These are phyloP conservation scores for Trichoderma arundinaceum DNA, from an alignment of 2,329 filamentous ascomycete genomes.

Conservation along the genomic window DNA sequence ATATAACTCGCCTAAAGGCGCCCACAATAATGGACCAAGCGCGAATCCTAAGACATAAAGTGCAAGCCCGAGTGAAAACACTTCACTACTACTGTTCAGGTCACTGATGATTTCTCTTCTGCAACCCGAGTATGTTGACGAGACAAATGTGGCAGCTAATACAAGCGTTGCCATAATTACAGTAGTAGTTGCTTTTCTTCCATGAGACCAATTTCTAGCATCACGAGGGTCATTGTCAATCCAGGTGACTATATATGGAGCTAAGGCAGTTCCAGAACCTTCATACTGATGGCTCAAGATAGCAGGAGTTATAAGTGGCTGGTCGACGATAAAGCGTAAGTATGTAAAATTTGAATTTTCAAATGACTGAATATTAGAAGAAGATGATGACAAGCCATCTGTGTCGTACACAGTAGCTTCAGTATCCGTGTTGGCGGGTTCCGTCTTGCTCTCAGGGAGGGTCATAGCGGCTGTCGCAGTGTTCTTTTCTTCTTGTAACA, in stretches of 20 bases:
- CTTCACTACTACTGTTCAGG: not conserved
- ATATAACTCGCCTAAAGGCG: conserved; percentile 65
- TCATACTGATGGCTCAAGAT: not conserved
- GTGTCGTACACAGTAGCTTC: not conserved
- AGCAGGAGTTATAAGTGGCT: not conserved
- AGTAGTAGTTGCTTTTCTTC: not conserved
- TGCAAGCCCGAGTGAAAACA: conserved; percentile 8
- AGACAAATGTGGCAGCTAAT: conserved; percentile 1
- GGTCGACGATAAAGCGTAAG: not conserved
- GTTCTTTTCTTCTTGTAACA: not conserved
- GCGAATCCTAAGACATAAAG: conserved; percentile 53
- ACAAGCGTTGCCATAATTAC: conserved; percentile 1
- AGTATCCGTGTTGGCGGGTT: not conserved
- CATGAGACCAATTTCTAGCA: not conserved
- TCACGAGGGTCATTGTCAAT: not conserved
- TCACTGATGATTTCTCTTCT: not conserved
- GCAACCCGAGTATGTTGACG: conserved; percentile 3
- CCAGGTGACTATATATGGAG: conserved; percentile 9
- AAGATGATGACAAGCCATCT: not conserved
- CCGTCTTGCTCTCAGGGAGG: too few species aligned
- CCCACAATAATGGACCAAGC: conserved; percentile 67
- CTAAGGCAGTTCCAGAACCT: not conserved
- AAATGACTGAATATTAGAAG: not conserved
- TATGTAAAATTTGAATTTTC: not conserved
- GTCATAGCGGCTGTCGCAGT: too few species aligned